Evolutionary conservation across 73 alveolate species (phyloP).

Genomic region (Paramecium tetraurelia): DNA sequence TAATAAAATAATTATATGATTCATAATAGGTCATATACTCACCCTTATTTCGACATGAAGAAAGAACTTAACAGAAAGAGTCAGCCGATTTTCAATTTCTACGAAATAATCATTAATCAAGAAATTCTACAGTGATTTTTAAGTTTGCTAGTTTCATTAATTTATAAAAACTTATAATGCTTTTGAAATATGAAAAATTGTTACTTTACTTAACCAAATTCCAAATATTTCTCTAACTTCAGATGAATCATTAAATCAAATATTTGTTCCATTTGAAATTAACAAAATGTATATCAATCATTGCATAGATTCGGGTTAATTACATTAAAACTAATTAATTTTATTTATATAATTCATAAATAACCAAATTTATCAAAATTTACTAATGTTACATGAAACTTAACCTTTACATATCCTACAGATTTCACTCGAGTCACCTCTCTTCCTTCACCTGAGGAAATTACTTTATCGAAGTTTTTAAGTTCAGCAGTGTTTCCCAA

Average conservation of each 20-base stretch:
- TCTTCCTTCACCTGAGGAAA: constrained; percentile 65
- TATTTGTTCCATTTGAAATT: background rate
- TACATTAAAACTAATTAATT: background rate
- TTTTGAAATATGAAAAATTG: background rate
- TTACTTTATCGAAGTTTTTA: constrained; percentile 52
- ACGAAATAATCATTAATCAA: background rate
- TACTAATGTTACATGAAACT: constrained; percentile 53
- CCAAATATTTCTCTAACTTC: background rate
- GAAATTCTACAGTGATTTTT: background rate
- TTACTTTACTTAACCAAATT: too few relatives aligned
- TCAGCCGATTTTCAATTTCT: background rate
- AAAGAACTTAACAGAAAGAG: background rate
- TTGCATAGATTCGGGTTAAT: too few relatives aligned
- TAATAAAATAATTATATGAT: background rate
- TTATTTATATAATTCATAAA: background rate
- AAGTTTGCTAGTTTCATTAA: background rate
- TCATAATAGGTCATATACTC: background rate
- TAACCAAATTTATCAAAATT: constrained; percentile 61
- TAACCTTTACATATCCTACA: constrained; percentile 60
- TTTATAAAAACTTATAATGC: background rate
- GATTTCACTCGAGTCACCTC: constrained; percentile 60
- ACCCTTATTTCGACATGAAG: background rate
- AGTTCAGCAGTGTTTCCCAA: constrained; percentile 44
- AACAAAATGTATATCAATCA: background rate
- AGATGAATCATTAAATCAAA: too few relatives aligned